Evolutionary conservation across 352 stramenopile genomes (phyloP), one percentile per base, ranked within the genome.

Genomic region (Globisporangium middletonii): DNA sequence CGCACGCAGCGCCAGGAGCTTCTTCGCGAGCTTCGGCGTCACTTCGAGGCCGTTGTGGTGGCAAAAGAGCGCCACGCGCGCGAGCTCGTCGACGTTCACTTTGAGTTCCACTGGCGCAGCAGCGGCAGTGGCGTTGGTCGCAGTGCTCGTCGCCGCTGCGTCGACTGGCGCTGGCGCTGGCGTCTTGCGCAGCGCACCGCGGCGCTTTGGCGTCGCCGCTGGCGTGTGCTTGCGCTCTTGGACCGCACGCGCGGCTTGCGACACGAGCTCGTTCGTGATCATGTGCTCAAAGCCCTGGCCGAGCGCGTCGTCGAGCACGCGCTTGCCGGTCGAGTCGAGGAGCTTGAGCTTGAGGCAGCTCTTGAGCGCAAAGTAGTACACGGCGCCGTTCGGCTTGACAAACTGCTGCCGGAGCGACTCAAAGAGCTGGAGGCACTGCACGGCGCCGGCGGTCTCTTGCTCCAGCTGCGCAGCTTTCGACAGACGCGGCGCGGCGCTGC

Each of bases 401-500:
- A 91, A 91, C 30, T 86, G 73, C 35, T 79, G 77, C 27, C 80
- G 79, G 38, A 94, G 69, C 53, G 73, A 62, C 66, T 92, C 79
- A 42, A 92, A 94, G 50, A 94, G 62, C 62, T 82, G 77, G 53
- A 94, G 64, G 50, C 70, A 79, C 41, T 79, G 57, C 16, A 75
- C 63, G 7, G 79, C 64, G 8, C 75, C 79, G 5, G 61, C 51
- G 7, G 53, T 41, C 19, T 62, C 64, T 0, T 71, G 62, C 26
- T 64, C 66, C 26, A 67, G 27, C 8, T 58, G 55, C 6, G 63
- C 68, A 4, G 55, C 48, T 42, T 70, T 55, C 3, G 69, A 55
- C 13, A 55, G 15, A 3, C 30, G 27, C 15, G 26, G 15, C 5
- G 35, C 9, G n/a, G 28, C 28, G 19, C 48, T 48, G n/a, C 6